These are phyloP conservation scores for Neoconidiobolus thromboides DNA, from an alignment of 371 early-diverging fungal genomes.

Conservation along the genomic window DNA sequence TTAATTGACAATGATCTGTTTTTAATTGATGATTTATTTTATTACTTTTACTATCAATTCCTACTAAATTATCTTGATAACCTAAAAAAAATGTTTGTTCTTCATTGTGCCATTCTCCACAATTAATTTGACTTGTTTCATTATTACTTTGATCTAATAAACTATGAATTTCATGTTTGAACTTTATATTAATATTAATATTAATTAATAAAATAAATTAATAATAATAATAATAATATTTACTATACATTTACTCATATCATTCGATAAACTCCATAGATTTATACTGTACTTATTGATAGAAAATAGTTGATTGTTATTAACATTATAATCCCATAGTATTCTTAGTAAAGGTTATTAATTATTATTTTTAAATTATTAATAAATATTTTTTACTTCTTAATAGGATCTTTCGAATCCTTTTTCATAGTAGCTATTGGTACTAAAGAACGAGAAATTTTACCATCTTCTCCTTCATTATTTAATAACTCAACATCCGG, in stretches of 20 bases:
- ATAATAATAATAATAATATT: no score
- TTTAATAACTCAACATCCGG: not conserved
- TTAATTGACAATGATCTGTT: no score
- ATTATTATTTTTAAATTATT: not conserved
- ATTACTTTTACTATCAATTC: slow-evolving; percentile 70
- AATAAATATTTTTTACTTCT: not conserved
- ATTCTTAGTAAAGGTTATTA: not conserved
- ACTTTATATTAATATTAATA: no score
- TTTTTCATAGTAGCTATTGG: not conserved
- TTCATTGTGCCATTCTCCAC: not conserved
- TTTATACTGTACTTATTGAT: no score
- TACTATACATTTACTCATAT: no score
- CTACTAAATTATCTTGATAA: slow-evolving; percentile 43
- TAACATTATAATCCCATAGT: not conserved
- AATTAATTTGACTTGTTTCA: not conserved
- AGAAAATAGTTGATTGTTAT: not conserved
- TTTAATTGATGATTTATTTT: no score
- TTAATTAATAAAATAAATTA: no score
- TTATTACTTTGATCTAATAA: not conserved
- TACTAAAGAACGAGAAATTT: not conserved
- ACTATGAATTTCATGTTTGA: no score
- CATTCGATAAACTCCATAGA: no score
- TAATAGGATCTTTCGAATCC: not conserved
- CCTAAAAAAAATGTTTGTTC: not conserved
- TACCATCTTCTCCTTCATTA: not conserved